Evolutionary conservation across 345 rosid species (phyloP), one percentile per base, ranked within the genome.

Genomic region (Iberis pinnata): DNA sequence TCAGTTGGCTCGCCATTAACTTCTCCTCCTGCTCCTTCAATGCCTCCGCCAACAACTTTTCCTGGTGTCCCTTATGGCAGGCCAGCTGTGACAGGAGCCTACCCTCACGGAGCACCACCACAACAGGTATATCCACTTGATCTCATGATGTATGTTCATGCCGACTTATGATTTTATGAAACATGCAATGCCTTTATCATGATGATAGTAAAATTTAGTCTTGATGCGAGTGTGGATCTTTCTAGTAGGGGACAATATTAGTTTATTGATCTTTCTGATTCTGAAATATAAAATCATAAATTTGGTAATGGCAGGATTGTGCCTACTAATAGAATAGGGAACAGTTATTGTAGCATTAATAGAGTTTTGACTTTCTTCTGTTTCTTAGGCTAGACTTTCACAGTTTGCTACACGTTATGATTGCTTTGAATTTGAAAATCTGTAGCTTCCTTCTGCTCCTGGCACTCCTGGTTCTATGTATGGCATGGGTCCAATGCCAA

Each of bases 11-110:
- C 71, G 17, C 61, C 55, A 12, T 24, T 60, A 38, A 32, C 61
- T 54, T 61, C 67, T 2, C 63, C 72, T 46, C 57, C 53, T 61
- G 58, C 56, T 68, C 61, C 18, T 47, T 52, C 71, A 14, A 39
- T 60, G 29, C 71, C 14, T 2, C 72, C 63, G 2, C 68, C 57
- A 42, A 14, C 59, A 35, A 36, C 13, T 41, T 68, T 68, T 56
- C 57, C 64, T 26, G 43, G 56, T 32, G 64, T 17, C 12, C 63
- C 73, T 56, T 63, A 56, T 45, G 49, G 60, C 37, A 58, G 65
- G 49, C 65, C 60, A 39, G 33, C 56, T 4, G 17, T 64, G 43
- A 13, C 62, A 26, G 59, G 40, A 43, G 56, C 56, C 18, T 56
- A 43, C 41, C 63, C 68, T 22, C 57, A 62, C 51, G 73, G 73